Percentiles rank a stretch among this genome's conserved stretches.
Evolutionary conservation across 2,329 filamentous ascomycete species (phyloP).

Genomic region (Ophiostoma himal-ulmi): DNA sequence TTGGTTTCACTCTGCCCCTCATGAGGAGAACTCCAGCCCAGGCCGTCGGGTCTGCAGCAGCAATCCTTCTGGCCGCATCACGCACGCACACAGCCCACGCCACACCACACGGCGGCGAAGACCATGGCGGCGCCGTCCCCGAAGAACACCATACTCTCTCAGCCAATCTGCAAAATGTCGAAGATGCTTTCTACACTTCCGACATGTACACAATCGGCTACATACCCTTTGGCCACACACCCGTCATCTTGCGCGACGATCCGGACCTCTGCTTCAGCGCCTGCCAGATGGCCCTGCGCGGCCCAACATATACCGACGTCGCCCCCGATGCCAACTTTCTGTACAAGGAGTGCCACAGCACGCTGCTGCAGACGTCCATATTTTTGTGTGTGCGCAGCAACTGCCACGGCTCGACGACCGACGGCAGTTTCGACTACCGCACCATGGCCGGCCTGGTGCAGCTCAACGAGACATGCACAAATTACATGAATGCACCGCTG

Average conservation of each 20-base stretch:
- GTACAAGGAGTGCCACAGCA: conserved; percentile 20
- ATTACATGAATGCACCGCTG: conserved; percentile 28
- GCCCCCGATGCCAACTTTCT: conserved; percentile 9
- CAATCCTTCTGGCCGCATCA: conserved; percentile 4
- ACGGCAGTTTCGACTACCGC: background rate
- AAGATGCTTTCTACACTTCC: background rate
- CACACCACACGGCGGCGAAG: conserved; percentile 5
- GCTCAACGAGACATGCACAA: conserved; percentile 36
- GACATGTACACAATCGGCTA: conserved; percentile 3
- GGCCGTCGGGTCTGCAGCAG: conserved; percentile 3
- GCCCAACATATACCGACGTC: conserved; percentile 17
- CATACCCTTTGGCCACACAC: background rate
- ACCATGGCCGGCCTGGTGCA: conserved; percentile 27
- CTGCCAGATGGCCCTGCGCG: conserved; percentile 21
- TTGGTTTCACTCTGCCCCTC: background rate
- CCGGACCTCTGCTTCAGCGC: conserved; percentile 10
- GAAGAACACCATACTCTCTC: background rate
- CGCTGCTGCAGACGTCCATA: conserved; percentile 26
- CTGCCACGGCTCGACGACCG: conserved; percentile 29
- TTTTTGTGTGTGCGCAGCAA: conserved; percentile 37
- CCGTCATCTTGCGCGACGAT: conserved; percentile 3
- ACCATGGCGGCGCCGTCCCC: conserved; percentile 9
- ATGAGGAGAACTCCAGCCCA: background rate
- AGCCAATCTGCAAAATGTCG: background rate
- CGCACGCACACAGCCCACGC: background rate